Evolutionary conservation across 495 filamentous ascomycete species (phyloP), one percentile per base, ranked within the genome.

Genomic region (Melanomma pulvis-pyrius): DNA sequence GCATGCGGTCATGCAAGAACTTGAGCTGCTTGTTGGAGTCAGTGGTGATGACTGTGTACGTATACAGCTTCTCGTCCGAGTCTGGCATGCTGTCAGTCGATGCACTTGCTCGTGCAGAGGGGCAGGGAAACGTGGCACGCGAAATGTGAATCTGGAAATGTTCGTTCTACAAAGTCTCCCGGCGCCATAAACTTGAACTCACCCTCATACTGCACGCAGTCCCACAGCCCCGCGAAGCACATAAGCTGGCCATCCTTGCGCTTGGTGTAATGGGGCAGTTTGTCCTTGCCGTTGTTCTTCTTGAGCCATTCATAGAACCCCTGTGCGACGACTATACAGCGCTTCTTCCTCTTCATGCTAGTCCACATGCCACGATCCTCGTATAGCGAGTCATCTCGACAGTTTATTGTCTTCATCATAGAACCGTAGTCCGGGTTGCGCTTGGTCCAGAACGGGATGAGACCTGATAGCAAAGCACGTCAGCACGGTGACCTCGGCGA

Each of bases 231-330:
- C 17, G 94, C 94, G 70, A 98, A 87, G 63, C 83, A 91, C 89
- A 98, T 92, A 68, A 97, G 73, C 65, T 86, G 81, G 0, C 90
- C 91, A 73, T 97, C 94, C 71, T 86, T 90, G 15, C 92, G 80
- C 72, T 87, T 90, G 11, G 90, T 82, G 73, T 83, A 98, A 75
- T 97, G 86, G 41, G 94, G 94, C 0, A 92, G 78, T 76, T 88
- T 91, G 65, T 91, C 87, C 69, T 91, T 93, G 0, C 86, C 82
- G 0, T 86, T 86, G 28, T 86, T 84, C 71, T 91, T 91, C 75
- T 94, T 92, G 56, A 94, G 76, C 94, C 94, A 98, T 76, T 98
- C 94, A 75, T 93, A 98, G 77, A 97, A 98, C 1, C 94, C 94
- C 76, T 97, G 87, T 15, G 89, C 91, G 2, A 93, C 68, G 1